Conservation (phyloP, 2,329 filamentous ascomycete species). For the Botryosphaeria agaves region DNA sequence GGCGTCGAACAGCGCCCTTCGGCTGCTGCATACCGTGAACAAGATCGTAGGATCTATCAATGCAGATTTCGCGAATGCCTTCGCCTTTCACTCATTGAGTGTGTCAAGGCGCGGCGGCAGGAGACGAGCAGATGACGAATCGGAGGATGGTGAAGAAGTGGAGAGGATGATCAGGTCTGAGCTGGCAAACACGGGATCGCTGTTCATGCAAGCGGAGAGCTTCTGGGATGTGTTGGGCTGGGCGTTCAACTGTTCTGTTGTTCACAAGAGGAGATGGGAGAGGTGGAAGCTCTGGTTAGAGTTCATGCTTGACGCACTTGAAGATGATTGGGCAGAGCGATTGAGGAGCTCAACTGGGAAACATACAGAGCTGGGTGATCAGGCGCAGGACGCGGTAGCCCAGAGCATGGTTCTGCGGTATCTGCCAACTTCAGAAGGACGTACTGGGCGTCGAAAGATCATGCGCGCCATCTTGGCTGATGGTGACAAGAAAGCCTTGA, state of each 20-base stretch:
- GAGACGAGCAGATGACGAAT: constrained; percentile 5
- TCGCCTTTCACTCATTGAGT: constrained; percentile 35
- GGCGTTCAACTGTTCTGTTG: constrained; percentile 77
- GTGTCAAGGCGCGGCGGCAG: constrained; percentile 2
- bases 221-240: constrained; percentile 85
- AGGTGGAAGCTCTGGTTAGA: constrained; percentile 69
- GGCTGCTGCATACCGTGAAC: constrained; percentile 52
- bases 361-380: too few relatives aligned
- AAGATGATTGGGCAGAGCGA: constrained; percentile 49
- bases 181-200: constrained; percentile 44
- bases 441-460: constrained; percentile 32
- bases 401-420: constrained; percentile 47
- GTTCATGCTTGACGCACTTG: constrained; percentile 61
- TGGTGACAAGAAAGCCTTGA: constrained; percentile 33
- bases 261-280: constrained; percentile 57
- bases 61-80: constrained; percentile 52
- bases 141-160: constrained; percentile 19
- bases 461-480: constrained; percentile 52
- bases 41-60: constrained; percentile 50
- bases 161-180: constrained; percentile 38
- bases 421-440: constrained; percentile 22
- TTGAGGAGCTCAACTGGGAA: constrained; percentile 10
- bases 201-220: constrained; percentile 65
- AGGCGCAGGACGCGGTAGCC: constrained; percentile 17
- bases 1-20: constrained; percentile 48